Evolutionary conservation across 78 protist genomes (phyloP), one percentile per base, ranked within the genome.

Genomic region (Capsaspora owczarzaki): DNA sequence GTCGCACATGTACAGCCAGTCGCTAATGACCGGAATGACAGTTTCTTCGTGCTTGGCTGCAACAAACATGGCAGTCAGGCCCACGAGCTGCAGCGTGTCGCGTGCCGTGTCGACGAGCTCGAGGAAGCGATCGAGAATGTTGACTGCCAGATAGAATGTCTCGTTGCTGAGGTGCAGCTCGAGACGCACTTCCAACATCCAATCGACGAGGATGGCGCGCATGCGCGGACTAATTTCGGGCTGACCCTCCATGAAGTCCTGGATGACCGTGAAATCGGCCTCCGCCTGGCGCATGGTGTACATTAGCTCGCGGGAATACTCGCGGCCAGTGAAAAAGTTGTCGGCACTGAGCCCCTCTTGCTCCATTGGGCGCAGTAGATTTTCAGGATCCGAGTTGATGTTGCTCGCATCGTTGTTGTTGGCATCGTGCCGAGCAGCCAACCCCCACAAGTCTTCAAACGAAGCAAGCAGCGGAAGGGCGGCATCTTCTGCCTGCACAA

Each of bases 181-280:
- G 51, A 49, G 38, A 19, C 74, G 91, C 1, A 93, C 90, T 63
- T 93, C 96, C 16, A 91, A 90, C 29, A 93, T 87, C 96, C 96
- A 93, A 71, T 93, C 96, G 23, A 93, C 61, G 22, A 91, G 77
- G 43, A 91, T 53, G 53, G 83, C 61, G 33, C 96, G 86, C 95
- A 92, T 92, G n/a, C n/a, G 19, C 23, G 86, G 76, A 43, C 53
- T 89, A 63, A 92, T 69, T 61, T 89, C 93, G 10, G 41, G 25
- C 69, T 92, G 95, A 8, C 6, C 33, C 35, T 0, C 27, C 78
- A 80, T 70, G 84, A 51, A 80, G 70, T 76, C 46, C 25, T 22
- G 29, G n/a, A 1, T 3, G 49, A 40, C 46, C 33, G 3, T 6
- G n/a, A 14, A 40, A 22, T 10, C 25, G 47, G 3, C 40, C 74